Conservation (phyloP, 352 stramenopile species). For the Pythium scleroteichum region DNA sequence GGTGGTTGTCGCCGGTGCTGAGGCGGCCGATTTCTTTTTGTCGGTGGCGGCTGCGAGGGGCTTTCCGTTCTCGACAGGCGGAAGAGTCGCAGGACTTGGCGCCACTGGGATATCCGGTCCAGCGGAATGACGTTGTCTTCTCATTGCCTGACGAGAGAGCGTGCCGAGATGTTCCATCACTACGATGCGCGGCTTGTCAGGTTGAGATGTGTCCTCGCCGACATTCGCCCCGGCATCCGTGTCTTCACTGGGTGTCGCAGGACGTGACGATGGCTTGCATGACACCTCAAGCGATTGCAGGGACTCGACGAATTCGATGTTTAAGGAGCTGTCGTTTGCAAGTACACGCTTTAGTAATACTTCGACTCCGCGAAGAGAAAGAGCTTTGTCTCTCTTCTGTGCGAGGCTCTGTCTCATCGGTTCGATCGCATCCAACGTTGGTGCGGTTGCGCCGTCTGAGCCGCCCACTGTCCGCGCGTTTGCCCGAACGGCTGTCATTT, state of each 20-base stretch:
- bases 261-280: background rate
- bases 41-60: constrained; percentile 2
- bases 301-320: constrained; percentile 39
- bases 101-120: background rate
- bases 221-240: background rate
- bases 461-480: background rate
- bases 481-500: background rate
- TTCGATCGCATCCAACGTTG: constrained; percentile 24
- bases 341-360: constrained; percentile 42
- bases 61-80: constrained; percentile 23
- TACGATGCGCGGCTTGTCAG: constrained; percentile 31
- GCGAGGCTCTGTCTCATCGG: constrained; percentile 17
- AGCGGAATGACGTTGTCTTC: background rate
- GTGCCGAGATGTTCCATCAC: constrained; percentile 43
- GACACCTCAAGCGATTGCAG: constrained; percentile 14
- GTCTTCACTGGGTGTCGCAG: background rate
- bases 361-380: constrained; percentile 39
- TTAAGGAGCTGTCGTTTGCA: background rate
- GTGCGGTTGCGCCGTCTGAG: background rate
- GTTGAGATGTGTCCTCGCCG: background rate
- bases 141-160: constrained; percentile 17
- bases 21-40: constrained; percentile 19
- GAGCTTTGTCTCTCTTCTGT: constrained; percentile 5
- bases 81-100: background rate
- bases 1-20: background rate